phyloP scores from a whole-genome alignment of 73 alveolate species.

The Tetrahymena malaccensis region DNA sequence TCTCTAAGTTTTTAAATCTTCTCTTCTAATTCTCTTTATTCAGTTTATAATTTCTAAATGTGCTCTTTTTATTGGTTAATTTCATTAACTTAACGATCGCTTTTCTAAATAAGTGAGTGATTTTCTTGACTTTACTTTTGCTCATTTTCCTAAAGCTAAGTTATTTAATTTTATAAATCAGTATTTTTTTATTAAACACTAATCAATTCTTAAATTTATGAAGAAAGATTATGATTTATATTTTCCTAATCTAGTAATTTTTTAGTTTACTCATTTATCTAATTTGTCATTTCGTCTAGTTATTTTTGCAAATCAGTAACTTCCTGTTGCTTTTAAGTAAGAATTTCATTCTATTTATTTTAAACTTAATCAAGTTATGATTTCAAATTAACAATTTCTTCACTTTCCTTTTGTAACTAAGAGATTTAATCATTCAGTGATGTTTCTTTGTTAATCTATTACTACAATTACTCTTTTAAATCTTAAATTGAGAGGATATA shows the following conservation, averaged over 20 bases:
- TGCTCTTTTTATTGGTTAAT: not conserved
- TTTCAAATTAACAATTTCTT: not conserved
- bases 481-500: not conserved
- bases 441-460: not conserved
- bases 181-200: not conserved
- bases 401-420: not conserved
- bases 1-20: not conserved
- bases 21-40: not conserved
- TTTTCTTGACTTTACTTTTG: not conserved
- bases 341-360: not conserved
- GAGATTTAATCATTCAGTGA: not conserved
- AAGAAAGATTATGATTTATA: not conserved
- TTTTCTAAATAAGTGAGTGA: not conserved
- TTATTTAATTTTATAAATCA: not conserved
- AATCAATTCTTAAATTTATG: not conserved
- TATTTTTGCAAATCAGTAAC: not conserved
- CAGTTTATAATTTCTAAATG: not conserved
- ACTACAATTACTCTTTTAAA: not conserved
- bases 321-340: not conserved
- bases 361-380: not conserved
- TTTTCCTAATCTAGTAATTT: not conserved
- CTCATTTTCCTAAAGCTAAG: not conserved
- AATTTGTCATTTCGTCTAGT: not conserved
- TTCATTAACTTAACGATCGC: not conserved
- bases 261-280: not conserved